Evolutionary conservation across 352 stramenopile genomes (phyloP), one percentile per base, ranked within the genome.

Genomic region (Thalassiosira hispida): DNA sequence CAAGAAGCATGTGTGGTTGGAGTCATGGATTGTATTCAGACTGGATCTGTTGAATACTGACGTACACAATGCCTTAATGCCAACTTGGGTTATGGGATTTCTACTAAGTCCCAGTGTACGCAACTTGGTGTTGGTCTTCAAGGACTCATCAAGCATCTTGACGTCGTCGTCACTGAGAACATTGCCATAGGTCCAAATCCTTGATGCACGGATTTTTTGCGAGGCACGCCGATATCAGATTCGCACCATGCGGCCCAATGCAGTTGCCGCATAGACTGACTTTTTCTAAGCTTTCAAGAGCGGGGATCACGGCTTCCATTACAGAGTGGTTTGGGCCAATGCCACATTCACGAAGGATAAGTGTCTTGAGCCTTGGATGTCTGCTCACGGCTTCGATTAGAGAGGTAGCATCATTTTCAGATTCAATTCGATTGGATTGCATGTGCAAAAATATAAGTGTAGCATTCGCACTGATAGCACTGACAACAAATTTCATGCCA

Each of bases 91-190:
- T 23, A 72, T 51, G n/a, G n/a, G 27, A 27, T 72, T 72, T 1
- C 46, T 18, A 8, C 9, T n/a, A n/a, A 72, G 44, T 1, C 27
- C 0, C 9, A 51, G 7, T 3, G 6, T 12, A 12, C 12, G n/a
- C 55, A 73, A 47, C 9, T 49, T 73, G 14, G 49, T 63, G 16
- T 73, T 73, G 16, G 27, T 63, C 49, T 53, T 53, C 25, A 73
- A 52, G 2, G 46, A 27, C 0, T 27, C 23, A 16, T 29, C 31
- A 23, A 73, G 11, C 7, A 53, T 9, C 9, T 11, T 63, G 25
- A 51, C 64, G 40, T 64, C 49, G 23, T 52, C 38, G 23, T 73
- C 33, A 52, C 53, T 63, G 0, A 73, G n/a, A 0, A 29, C 16
- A 52, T 73, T 73, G 11, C 64, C 29, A 35, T 31, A 73, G 49